Conservation (phyloP, 106 monocot genomes). For the Platanthera guangdongensis region DNA sequence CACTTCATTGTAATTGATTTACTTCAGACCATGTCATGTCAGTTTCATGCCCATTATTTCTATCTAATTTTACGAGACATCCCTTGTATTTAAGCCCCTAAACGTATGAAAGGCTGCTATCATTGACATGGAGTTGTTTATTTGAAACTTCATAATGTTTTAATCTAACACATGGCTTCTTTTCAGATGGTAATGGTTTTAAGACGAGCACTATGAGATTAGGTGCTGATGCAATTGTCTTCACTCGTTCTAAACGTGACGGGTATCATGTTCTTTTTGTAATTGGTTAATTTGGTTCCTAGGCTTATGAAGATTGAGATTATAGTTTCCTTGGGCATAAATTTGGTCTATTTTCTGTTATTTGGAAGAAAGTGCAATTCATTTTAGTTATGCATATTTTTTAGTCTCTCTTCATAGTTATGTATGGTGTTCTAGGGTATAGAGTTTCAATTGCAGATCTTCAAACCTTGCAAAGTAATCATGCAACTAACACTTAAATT, state of each 20-base stretch:
- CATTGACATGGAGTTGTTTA: neutral
- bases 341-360: neutral
- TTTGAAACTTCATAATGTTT: neutral
- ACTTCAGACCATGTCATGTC: neutral
- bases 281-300: neutral
- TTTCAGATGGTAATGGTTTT: conserved; percentile 73
- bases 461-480: too few relatives aligned
- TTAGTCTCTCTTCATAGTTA: too few relatives aligned
- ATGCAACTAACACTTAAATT: too few relatives aligned
- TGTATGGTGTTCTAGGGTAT: too few relatives aligned
- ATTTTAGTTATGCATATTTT: neutral
- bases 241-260: conserved; percentile 41
- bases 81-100: neutral
- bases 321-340: neutral
- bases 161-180: conserved; percentile 4
- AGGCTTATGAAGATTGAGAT: neutral
- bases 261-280: conserved; percentile 30
- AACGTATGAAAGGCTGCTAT: neutral
- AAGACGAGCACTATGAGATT: conserved; percentile 85
- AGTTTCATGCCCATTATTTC: neutral
- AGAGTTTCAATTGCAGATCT: too few relatives aligned
- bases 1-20: neutral
- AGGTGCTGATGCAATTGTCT: conserved; percentile 75
- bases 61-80: neutral
- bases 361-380: neutral